Evolutionary conservation across 345 rosid species (phyloP), one percentile per base, ranked within the genome.

Genomic region (Euclidium syriacum): DNA sequence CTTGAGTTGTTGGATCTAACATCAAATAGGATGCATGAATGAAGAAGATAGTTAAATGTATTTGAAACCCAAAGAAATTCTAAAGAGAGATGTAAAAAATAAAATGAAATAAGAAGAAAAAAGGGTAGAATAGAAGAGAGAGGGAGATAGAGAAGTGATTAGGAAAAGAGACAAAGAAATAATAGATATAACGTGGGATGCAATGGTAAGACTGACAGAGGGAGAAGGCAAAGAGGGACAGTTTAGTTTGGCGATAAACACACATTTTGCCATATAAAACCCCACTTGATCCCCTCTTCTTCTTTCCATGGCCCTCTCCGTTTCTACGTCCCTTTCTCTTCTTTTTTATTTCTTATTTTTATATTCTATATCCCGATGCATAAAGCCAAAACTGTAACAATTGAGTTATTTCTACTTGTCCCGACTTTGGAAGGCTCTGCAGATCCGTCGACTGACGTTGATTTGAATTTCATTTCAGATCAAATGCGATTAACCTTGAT

Each of bases 231-330:
- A 64, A 57, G 61, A 64, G 66, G 71, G 75, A 49, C 75, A 58
- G 71, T 50, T 52, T 64, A 51, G 71, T 58, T 71, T 57, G 75
- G 75, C 62, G 26, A 64, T 71, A 40, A 64, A 71, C 70, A 71
- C 70, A 63, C 33, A 64, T 39, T 71, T 71, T 64, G 60, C 65
- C 52, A 70, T 70, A 62, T 54, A 3, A 63, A 71, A 56, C 75
- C 75, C 75, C 48, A 71, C 70, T 71, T 71, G 71, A 71, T 64
- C 74, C 69, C 69, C 69, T 62, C 69, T 29, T 62, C 56, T 52
- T 29, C 3, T 67, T 49, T 23, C 42, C 33, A 30, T 58, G 72
- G 34, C 65, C 72, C 61, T 60, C 54, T 67, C 43, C 65, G 39
- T 67, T 57, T 67, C 67, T 33, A 60, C 32, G 67, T 70, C 74